These are phyloP conservation scores for Xylariaceae sp. DNA, from an alignment of 2,329 filamentous ascomycete genomes.

Conservation along the genomic window DNA sequence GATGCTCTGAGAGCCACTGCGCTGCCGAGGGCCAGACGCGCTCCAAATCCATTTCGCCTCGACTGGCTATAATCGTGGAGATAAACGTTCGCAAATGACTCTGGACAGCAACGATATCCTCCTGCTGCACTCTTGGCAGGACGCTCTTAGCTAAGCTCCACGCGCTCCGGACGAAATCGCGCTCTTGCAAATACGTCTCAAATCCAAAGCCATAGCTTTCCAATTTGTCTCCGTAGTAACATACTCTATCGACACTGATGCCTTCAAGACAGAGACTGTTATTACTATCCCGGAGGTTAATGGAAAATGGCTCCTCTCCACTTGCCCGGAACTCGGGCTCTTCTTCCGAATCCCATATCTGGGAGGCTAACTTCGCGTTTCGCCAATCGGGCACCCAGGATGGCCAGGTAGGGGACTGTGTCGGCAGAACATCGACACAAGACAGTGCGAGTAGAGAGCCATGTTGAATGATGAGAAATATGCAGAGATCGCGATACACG, in stretches of 20 bases:
- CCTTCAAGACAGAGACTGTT: constrained; percentile 24
- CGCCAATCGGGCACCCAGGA: constrained; percentile 31
- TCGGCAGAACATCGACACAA: constrained; percentile 21
- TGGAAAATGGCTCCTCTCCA: too few species aligned
- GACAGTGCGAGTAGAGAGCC: constrained; percentile 25
- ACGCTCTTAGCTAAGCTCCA: constrained; percentile 24
- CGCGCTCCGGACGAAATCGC: constrained; percentile 25
- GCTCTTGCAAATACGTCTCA: constrained; percentile 27
- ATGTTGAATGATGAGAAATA: constrained; percentile 27
- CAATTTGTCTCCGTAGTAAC: constrained; percentile 27
- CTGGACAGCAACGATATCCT: too few species aligned
- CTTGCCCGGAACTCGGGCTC: constrained; percentile 15
- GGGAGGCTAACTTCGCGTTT: constrained; percentile 21
- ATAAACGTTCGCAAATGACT: too few species aligned
- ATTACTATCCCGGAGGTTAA: too few species aligned
- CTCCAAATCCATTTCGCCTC: background rate
- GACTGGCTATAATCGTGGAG: too few species aligned
- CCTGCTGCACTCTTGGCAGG: too few species aligned
- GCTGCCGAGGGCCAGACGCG: constrained; percentile 21
- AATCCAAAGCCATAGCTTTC: constrained; percentile 27
- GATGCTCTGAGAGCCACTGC: constrained; percentile 24
- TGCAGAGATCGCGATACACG: constrained; percentile 22
- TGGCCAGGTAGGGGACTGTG: constrained; percentile 19
- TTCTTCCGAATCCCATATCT: constrained; percentile 20
- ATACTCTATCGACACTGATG: constrained; percentile 17